Evolutionary conservation across 2,329 filamentous ascomycete species (phyloP).

Genomic region (Coniochaeta sp.): DNA sequence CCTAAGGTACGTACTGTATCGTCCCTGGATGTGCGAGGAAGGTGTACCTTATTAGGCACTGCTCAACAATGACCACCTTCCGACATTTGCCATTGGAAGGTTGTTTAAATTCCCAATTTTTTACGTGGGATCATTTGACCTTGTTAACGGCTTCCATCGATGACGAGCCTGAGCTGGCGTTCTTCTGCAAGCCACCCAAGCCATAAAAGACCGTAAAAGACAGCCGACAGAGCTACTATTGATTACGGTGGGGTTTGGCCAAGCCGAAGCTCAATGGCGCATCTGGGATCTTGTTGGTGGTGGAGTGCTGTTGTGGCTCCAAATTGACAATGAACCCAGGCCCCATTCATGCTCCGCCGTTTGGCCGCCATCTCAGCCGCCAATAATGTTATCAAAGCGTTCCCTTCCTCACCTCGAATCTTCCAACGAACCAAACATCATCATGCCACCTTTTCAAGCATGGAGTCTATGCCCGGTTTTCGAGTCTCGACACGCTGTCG

Average conservation of each 20-base stretch:
- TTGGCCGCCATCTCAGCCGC: background rate
- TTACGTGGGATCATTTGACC: background rate
- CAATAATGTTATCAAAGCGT: background rate
- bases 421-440: background rate
- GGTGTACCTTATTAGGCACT: background rate
- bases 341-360: background rate
- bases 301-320: background rate
- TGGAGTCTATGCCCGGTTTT: background rate
- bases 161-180: background rate
- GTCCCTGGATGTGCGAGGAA: background rate
- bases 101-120: background rate
- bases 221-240: background rate
- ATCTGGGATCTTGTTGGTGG: too few species aligned
- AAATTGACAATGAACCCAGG: background rate
- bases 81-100: background rate
- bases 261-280: background rate
- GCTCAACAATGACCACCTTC: background rate
- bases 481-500: too few species aligned
- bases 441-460: background rate
- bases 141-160: background rate
- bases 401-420: background rate
- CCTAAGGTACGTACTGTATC: too few species aligned
- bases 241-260: background rate
- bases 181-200: background rate
- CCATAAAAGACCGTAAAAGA: background rate